A percentile compares a stretch with the other conserved stretches of the same genome.
Conservation (phyloP, 2,329 filamentous ascomycete genomes). For the Aspergillus ibericus region DNA sequence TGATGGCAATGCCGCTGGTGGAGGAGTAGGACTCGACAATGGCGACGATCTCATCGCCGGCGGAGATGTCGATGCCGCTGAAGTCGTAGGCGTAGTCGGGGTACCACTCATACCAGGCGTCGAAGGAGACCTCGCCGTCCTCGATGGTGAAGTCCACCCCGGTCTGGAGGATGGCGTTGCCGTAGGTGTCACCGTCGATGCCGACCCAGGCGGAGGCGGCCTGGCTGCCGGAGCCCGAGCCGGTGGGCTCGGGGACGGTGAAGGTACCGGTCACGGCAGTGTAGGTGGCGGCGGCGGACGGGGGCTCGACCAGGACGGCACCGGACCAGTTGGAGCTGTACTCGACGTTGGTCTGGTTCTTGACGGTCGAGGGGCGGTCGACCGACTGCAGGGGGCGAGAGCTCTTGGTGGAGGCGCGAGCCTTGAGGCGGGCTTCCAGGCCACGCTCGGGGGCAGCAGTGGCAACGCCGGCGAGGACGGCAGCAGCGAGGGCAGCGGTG, state of each 20-base stretch:
- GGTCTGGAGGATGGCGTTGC: slow-evolving; percentile 56
- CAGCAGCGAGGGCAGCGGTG: slow-evolving; percentile 36
- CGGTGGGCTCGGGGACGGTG: slow-evolving; percentile 47
- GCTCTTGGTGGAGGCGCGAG: slow-evolving; percentile 27
- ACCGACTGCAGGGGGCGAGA: slow-evolving; percentile 32
- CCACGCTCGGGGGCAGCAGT: slow-evolving; percentile 50
- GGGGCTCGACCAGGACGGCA: slow-evolving; percentile 51
- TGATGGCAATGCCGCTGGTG: slow-evolving; percentile 44
- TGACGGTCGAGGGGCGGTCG: slow-evolving; percentile 29
- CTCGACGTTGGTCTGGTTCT: slow-evolving; percentile 45
- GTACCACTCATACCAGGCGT: slow-evolving; percentile 63
- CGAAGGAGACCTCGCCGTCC: slow-evolving; percentile 45
- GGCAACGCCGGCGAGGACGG: slow-evolving; percentile 44
- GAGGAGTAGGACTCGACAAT: slow-evolving; percentile 44
- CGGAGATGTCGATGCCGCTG: slow-evolving; percentile 44
- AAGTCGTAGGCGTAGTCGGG: slow-evolving; percentile 58
- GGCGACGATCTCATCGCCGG: slow-evolving; percentile 46
- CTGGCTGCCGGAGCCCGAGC: slow-evolving; percentile 19
- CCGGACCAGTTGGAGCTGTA: slow-evolving; percentile 62
- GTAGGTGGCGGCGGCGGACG: slow-evolving; percentile 42
- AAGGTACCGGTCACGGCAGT: slow-evolving; percentile 55
- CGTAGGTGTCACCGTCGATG: slow-evolving; percentile 59
- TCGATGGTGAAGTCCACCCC: slow-evolving; percentile 56
- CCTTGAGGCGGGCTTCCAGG: slow-evolving; percentile 33
- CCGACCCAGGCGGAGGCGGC: slow-evolving; percentile 57